Percentiles rank a stretch among this genome's conserved stretches.
Evolutionary conservation across 805 yeast genomes (phyloP).

Genomic region (Teunomyces barrocoloradensis): DNA sequence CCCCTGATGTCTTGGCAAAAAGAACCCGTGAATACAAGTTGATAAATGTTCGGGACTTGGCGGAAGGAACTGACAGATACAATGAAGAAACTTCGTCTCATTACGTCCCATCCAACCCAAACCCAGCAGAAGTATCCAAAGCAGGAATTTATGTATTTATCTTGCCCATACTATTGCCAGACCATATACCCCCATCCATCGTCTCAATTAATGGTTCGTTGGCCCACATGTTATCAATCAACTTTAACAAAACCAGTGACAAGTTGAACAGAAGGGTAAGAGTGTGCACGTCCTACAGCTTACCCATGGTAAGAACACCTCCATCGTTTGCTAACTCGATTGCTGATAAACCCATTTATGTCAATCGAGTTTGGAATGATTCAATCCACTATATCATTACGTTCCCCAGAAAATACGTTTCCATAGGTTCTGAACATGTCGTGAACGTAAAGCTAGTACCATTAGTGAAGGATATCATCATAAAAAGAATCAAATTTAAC

Average conservation of each 20-base stretch:
- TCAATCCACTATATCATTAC: slow-evolving; percentile 68
- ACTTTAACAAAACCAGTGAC: slow-evolving; percentile 39
- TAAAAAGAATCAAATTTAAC: slow-evolving; percentile 65
- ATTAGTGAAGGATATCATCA: slow-evolving; percentile 54
- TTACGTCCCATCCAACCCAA: not conserved
- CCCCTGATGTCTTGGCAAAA: slow-evolving; percentile 44
- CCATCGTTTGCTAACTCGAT: slow-evolving; percentile 57
- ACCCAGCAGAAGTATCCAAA: slow-evolving; percentile 26
- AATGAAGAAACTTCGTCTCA: not conserved
- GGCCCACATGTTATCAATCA: slow-evolving; percentile 40
- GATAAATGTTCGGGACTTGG: slow-evolving; percentile 8
- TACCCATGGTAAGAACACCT: slow-evolving; percentile 54
- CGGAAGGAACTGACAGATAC: slow-evolving; percentile 6
- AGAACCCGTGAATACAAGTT: slow-evolving; percentile 34
- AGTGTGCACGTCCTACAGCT: slow-evolving; percentile 25
- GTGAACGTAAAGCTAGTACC: slow-evolving; percentile 68
- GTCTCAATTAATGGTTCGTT: slow-evolving; percentile 50
- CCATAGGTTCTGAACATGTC: slow-evolving; percentile 58
- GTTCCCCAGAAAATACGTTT: slow-evolving; percentile 65
- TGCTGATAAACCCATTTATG: slow-evolving; percentile 71
- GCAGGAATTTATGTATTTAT: slow-evolving; percentile 73
- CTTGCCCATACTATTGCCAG: slow-evolving; percentile 60
- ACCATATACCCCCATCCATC: slow-evolving; percentile 61
- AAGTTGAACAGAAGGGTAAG: slow-evolving; percentile 35
- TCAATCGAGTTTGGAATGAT: slow-evolving; percentile 73